Evolutionary conservation across 345 rosid species (phyloP), one percentile per base, ranked within the genome.

Genomic region (Pistacia atlantica): DNA sequence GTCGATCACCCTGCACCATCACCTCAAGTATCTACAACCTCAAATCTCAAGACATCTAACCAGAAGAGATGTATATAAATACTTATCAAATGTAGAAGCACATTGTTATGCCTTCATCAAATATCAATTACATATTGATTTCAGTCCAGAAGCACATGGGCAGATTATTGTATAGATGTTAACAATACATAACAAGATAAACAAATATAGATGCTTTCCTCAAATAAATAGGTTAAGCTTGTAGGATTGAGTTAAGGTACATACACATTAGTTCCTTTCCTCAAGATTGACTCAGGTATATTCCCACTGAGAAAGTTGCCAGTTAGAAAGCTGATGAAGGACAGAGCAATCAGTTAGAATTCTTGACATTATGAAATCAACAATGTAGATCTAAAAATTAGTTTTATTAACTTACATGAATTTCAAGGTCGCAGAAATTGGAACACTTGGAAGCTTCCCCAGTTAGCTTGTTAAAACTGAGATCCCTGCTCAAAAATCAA

Each of bases 301-400:
- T 35, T 75, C 66, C 84, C 84, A 55, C 75, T 75, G 67, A 82
- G 82, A 67, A 45, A 46, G 75, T 82, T 78, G 57, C 78, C 79
- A 1, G 67, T 75, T 1, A 82, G 72, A 67, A 71, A 78, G 55
- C 82, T 82, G 80, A 55, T 1, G 8, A 35, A 66, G 59, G 9
- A 46, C 28, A 71, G 54, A 65, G 65, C 68, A 62, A 62, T 31
- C 58, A 52, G 75, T 71, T 38, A 71, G 72, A n/a, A 7, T 25
- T 11, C 70, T n/a, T 18, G 72, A 33, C 31, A 42, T 63, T 57
- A n/a, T 11, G 35, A 56, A 69, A 59, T 18, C 20, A 22, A 42
- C 55, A 33, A 8, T 28, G 28, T 7, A 55, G 14, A 35, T 13
- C 22, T 54, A 74, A 51, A 52, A 65, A 33, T 51, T 67, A 57